phyloP scores from a whole-genome alignment of 1,284 basidiomycete species.

The Cystobasidiaceae sp. region DNA sequence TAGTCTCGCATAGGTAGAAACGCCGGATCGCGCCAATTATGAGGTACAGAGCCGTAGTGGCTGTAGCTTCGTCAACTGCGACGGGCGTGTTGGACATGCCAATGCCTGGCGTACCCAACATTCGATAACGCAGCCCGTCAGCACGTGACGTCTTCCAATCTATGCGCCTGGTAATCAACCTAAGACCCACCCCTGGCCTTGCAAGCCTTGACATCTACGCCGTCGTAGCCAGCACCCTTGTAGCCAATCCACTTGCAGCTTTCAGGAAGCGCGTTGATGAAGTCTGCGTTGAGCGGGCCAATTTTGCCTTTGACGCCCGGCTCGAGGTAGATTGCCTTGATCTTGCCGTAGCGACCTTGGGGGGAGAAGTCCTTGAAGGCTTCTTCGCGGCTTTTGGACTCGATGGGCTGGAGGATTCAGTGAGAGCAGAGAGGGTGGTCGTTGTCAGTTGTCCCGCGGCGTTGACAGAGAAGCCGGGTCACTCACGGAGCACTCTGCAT shows the following conservation, averaged over 20 bases:
- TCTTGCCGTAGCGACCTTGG: slow-evolving; percentile 22
- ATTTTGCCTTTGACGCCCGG: background rate
- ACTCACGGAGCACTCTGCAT: slow-evolving; percentile 71
- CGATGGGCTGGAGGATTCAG: background rate
- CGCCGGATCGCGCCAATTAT: slow-evolving; percentile 76
- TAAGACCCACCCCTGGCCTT: slow-evolving; percentile 59
- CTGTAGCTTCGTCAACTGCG: slow-evolving; percentile 85
- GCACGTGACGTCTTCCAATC: too few relatives aligned
- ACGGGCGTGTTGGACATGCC: slow-evolving; percentile 83
- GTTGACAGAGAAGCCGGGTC: background rate
- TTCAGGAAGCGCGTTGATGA: slow-evolving; percentile 4
- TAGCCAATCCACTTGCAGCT: slow-evolving; percentile 23
- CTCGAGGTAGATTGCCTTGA: slow-evolving; percentile 32
- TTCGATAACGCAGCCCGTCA: background rate
- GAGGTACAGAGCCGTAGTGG: slow-evolving; percentile 80
- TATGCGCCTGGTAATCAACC: too few relatives aligned
- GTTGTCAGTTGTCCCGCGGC: background rate
- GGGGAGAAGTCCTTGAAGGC: slow-evolving; percentile 59
- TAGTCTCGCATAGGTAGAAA: slow-evolving; percentile 66
- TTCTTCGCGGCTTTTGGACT: slow-evolving; percentile 53
- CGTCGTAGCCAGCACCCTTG: slow-evolving; percentile 34
- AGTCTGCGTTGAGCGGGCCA: slow-evolving; percentile 26
- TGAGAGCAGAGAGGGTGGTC: too few relatives aligned
- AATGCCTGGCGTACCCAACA: slow-evolving; percentile 59
- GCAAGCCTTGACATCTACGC: slow-evolving; percentile 65